Base-by-base conservation (phyloP, 345 rosid genomes). In the Gossypium thurberi region DNA sequence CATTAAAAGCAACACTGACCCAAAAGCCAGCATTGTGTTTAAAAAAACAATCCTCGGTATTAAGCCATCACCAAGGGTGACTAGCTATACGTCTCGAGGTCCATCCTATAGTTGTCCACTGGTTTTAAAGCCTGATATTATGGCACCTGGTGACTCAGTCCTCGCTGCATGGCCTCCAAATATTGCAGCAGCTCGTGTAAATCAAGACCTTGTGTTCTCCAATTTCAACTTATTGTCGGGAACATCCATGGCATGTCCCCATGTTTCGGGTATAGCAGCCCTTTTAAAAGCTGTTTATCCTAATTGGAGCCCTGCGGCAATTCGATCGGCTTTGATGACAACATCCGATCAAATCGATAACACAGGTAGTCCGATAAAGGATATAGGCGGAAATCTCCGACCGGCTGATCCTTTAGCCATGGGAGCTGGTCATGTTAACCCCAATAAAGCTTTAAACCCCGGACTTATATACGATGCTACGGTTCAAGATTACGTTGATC, bases 161-260 rank as follows among this genome's bases (percentile, higher is more conserved):
- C 59, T 55, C 9, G 59, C 59, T 55, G 59, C 59, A n/a, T 55
- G 59, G 59, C 59, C 59, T 55, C 8, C 59, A 55, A 55, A 55
- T 10, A 0, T 55, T 2, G 25, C 23, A 55, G 25, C 25, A 55
- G 59, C 59, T 18, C 59, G 11, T 55, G 59, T 55, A 18, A 18
- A 55, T 55, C 25, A 55, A 21, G 59, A 18, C 25, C 59, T 55
- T 1, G 59, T 55, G 59, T 55, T 55, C 9, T 7, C 59, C 18
- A 55, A 55, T 21, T 55, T 55, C 59, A 55, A 55, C 10, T 18
- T 55, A 55, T 11, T 55, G 18, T 55, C 59, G 25, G 59, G 59
- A 55, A 55, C 59, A 18, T 55, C 59, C 59, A 55, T 55, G 59
- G 59, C 59, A n/a, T 55, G 59, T 21, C 59, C 59, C 59, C 59